A percentile compares a stretch with the other conserved stretches of the same genome.
Evolutionary conservation across 2,329 filamentous ascomycete species (phyloP).

Genomic region (Claviceps africana): DNA sequence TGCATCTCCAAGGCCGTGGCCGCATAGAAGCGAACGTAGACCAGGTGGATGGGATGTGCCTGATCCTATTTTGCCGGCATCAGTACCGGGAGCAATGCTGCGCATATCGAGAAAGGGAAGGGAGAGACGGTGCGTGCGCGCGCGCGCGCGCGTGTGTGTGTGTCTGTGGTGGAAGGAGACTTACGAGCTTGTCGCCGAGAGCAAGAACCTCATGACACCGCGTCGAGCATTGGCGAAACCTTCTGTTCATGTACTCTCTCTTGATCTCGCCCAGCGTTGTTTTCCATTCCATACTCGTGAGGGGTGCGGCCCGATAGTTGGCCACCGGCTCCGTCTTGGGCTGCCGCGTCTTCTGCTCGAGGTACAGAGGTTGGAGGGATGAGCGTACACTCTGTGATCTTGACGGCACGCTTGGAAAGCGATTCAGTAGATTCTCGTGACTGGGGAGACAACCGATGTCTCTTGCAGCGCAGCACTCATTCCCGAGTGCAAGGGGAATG

Average conservation of each 20-base stretch:
- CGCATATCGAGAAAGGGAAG: background rate
- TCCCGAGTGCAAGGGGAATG: conserved; percentile 18
- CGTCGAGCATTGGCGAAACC: conserved; percentile 38
- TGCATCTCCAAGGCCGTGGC: conserved; percentile 45
- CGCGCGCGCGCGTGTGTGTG: too few species aligned
- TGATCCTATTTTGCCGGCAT: conserved; percentile 13
- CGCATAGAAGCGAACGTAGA: conserved; percentile 49
- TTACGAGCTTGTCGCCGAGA: conserved; percentile 30
- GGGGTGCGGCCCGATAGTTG: conserved; percentile 15
- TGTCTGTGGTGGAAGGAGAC: conserved; percentile 12
- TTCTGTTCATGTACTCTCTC: conserved; percentile 34
- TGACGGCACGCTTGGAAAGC: conserved; percentile 1
- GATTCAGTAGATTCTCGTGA: background rate
- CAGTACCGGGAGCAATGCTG: background rate
- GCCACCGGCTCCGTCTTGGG: background rate
- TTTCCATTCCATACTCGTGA: conserved; percentile 36
- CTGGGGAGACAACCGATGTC: background rate
- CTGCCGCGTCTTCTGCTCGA: background rate
- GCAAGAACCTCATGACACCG: conserved; percentile 40
- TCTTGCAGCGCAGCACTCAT: conserved; percentile 1
- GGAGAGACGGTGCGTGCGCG: background rate
- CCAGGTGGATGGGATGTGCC: conserved; percentile 39
- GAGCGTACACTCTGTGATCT: background rate
- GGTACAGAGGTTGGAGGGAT: background rate
- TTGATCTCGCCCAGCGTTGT: conserved; percentile 38